Evolutionary conservation across 1,284 basidiomycete species (phyloP).

Genomic region (Chiua sp.): DNA sequence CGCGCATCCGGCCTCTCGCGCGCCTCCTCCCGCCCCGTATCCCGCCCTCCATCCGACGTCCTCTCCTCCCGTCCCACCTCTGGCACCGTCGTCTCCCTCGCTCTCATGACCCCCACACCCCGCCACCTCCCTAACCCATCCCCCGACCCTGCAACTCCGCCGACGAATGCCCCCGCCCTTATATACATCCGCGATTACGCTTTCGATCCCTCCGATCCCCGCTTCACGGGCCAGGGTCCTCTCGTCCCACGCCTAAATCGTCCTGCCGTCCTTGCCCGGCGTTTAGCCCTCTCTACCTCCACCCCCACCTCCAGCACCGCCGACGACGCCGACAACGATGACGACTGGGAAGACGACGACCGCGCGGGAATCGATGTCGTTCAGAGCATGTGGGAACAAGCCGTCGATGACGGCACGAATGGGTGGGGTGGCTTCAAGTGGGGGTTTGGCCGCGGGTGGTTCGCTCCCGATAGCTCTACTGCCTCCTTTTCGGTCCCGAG

Average conservation of each 20-base stretch:
- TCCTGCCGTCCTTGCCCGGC: constrained; percentile 42
- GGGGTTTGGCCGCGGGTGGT: constrained; percentile 39
- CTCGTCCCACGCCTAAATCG: constrained; percentile 59
- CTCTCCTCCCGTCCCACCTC: no score
- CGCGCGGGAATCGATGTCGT: background rate
- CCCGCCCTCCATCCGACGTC: no score
- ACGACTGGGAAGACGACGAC: constrained; percentile 26
- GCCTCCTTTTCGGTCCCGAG: constrained; percentile 15
- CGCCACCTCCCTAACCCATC: background rate
- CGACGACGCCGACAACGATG: background rate
- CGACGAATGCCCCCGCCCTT: constrained; percentile 19
- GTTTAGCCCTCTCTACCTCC: constrained; percentile 40
- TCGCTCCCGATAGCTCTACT: constrained; percentile 26
- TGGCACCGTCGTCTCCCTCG: background rate
- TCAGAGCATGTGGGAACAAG: constrained; percentile 24
- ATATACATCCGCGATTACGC: constrained; percentile 71
- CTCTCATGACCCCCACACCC: background rate
- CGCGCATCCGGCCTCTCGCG: no score
- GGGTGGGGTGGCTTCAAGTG: constrained; percentile 50
- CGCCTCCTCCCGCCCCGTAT: background rate
- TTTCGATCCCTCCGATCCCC: constrained; percentile 54
- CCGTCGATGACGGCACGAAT: constrained; percentile 31
- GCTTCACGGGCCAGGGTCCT: constrained; percentile 58
- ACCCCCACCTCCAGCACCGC: constrained; percentile 13
- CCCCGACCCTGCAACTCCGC: background rate